Evolutionary conservation across 2,329 filamentous ascomycete species (phyloP), one percentile per base, ranked within the genome.

Genomic region (Tympanopsis confertula): DNA sequence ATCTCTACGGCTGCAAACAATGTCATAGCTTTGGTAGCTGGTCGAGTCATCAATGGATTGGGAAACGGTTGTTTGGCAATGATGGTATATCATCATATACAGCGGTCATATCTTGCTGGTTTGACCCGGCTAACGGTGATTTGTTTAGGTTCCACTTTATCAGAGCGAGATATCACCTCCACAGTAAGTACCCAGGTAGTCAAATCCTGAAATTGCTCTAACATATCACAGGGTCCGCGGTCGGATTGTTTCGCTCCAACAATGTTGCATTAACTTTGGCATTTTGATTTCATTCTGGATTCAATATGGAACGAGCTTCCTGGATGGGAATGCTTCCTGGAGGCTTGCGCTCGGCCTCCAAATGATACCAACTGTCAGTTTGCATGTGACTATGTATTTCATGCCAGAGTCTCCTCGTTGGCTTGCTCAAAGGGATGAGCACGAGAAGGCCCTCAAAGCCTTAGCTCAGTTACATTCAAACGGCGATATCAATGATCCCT

Each of bases 11-110:
- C 43, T 5, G 44, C 50, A 3, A 50, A 51, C 32, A 40, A 42
- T 18, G 40, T 53, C 13, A 32, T 35, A 10, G 38, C 41, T n/a
- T 41, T 55, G 20, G 40, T 54, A 7, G 47, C 47, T n/a, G 52
- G 52, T 4, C 45, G 52, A 13, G 44, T 51, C 2, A 47, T 55
- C 5, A 49, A 48, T 41, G 52, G 52, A 4, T n/a, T 55, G 13
- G 38, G 40, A 24, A 42, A 42, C 26, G 38, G 38, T 10, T 42
- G 40, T 29, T 35, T 42, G 30, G 38, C 40, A 10, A 42, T 42
- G 38, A 42, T 42, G 37, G 40, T 41, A 7, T 13, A 33, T 36
- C 22, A 19, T 36, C 17, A 19, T 19, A 17, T 10, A 4, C 30
- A 17, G 18, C 20, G 20, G 13, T 35, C 17, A 4, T 17, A 19